These are phyloP conservation scores for Teratosphaeria pseudoeucalypti DNA, from an alignment of 2,329 filamentous ascomycete genomes.

Conservation along the genomic window DNA sequence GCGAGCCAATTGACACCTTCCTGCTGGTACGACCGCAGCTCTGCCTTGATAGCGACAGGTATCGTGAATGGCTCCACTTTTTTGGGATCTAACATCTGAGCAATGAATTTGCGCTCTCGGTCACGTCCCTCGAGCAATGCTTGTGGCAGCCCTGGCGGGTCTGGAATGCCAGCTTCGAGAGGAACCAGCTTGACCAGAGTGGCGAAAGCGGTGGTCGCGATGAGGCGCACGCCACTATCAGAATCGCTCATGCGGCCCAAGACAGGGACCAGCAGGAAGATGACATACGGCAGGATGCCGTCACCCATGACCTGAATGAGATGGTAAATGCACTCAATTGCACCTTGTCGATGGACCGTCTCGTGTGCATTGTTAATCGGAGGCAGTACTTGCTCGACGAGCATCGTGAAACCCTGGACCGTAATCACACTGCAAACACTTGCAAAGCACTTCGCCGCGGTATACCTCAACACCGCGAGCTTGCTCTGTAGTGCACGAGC, in stretches of 20 bases:
- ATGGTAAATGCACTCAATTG: slow-evolving; percentile 92
- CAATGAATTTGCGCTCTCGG: slow-evolving; percentile 89
- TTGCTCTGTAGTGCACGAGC: slow-evolving; percentile 79
- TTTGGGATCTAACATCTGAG: slow-evolving; percentile 89
- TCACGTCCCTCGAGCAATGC: slow-evolving; percentile 83
- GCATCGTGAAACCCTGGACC: slow-evolving; percentile 86
- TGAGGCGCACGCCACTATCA: slow-evolving; percentile 85
- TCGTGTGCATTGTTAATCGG: slow-evolving; percentile 86
- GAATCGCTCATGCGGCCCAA: slow-evolving; percentile 97
- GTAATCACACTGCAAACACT: slow-evolving; percentile 96
- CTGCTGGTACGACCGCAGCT: slow-evolving; percentile 92
- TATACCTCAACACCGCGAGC: slow-evolving; percentile 88
- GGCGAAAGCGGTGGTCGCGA: slow-evolving; percentile 93
- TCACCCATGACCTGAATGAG: slow-evolving; percentile 98
- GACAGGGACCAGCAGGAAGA: slow-evolving; percentile 96
- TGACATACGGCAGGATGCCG: slow-evolving; percentile 88
- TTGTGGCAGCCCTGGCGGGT: slow-evolving; percentile 84
- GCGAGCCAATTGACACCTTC: slow-evolving; percentile 98
- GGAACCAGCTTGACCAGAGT: slow-evolving; percentile 95
- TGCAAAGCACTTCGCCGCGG: slow-evolving; percentile 92
- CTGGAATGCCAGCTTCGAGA: slow-evolving; percentile 91
- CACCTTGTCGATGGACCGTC: slow-evolving; percentile 79
- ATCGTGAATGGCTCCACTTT: slow-evolving; percentile 93
- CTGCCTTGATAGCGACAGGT: slow-evolving; percentile 92
- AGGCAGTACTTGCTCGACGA: slow-evolving; percentile 86